Base-by-base conservation (phyloP, 176 grass and related monocot genomes). In the Triticum urartu region DNA sequence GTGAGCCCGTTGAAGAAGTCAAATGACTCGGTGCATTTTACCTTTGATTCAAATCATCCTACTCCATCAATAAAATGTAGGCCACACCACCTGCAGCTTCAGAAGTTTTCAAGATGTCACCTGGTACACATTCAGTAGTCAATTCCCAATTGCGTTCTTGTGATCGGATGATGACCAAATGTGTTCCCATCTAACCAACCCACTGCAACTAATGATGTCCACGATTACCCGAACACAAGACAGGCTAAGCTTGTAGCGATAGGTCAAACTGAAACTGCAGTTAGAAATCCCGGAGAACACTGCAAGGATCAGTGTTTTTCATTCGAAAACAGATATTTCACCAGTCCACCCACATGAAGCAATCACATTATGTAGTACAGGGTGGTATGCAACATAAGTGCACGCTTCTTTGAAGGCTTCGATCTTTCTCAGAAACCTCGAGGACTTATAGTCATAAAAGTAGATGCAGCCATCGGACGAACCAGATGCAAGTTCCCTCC, bases 321-420 rank as follows among this genome's bases (percentile, higher is more conserved):
- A 98, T 83, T 93, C 90, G 67, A 95, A 92, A 60, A 98, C 83
- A 62, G 88, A 84, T 75, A 98, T 42, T 84, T 94, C 89, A 76
- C 95, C 93, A 14, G 78, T 79, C 95, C 93, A 98, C n/a, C 95
- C 89, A 86, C 95, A 94, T 83, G 93, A 54, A 91, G 93, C 91
- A 45, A 98, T 87, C 77, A 98, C 89, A 40, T 90, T 90, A 20
- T 77, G 86, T 11, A 91, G 88, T 78, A 88, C 80, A 38, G 95
- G 91, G 83, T 98, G 89, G 89, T 94, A 98, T 0, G 59, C 84
- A 68, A 90, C 91, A 81, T 86, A 92, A 81, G 84, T 89, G 65
- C 93, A 98, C 28, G 95, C 77, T 38, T 94, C 89, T 64, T 93
- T 83, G 67, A 95, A 98, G 79, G 88, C 86, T 34, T 95, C 86